Percentiles rank a stretch among this genome's conserved stretches.
These are phyloP conservation scores for Ganoderma sinense DNA, from an alignment of 1,284 basidiomycete genomes.

Conservation along the genomic window DNA sequence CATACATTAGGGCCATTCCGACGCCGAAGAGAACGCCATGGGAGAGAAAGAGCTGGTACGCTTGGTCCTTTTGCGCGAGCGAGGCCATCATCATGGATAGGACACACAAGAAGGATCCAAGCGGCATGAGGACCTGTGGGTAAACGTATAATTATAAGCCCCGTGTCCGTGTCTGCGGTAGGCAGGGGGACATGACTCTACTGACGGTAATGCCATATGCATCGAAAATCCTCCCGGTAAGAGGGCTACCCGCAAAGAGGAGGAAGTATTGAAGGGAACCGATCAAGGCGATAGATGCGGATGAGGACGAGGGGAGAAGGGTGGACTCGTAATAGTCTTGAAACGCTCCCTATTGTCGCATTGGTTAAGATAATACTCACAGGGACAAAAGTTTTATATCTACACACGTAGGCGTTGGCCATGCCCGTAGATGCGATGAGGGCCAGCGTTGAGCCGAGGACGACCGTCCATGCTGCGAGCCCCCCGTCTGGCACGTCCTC, in stretches of 20 bases:
- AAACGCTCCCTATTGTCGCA: slow-evolving; percentile 20
- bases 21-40: slow-evolving; percentile 45
- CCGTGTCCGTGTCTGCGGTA: too few relatives aligned
- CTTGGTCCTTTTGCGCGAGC: slow-evolving; percentile 39
- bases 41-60: slow-evolving; percentile 47
- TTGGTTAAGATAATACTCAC: not conserved
- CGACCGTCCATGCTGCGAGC: slow-evolving; percentile 25
- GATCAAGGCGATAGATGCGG: slow-evolving; percentile 47
- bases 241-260: slow-evolving; percentile 43
- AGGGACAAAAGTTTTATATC: not conserved
- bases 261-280: slow-evolving; percentile 53
- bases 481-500: slow-evolving; percentile 27
- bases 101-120: slow-evolving; percentile 41
- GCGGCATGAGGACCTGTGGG: slow-evolving; percentile 38
- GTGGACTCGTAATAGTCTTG: slow-evolving; percentile 30
- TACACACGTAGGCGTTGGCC: slow-evolving; percentile 29
- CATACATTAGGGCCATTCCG: slow-evolving; percentile 43
- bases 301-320: slow-evolving; percentile 25
- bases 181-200: not conserved
- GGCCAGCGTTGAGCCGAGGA: slow-evolving; percentile 26
- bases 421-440: slow-evolving; percentile 29
- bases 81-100: slow-evolving; percentile 45
- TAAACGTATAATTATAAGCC: not conserved
- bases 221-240: slow-evolving; percentile 47
- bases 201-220: slow-evolving; percentile 38